A percentile compares a stretch with the other conserved stretches of the same genome.
Conservation (phyloP, 2,329 filamentous ascomycete genomes). For the Ophiostoma sp. region DNA sequence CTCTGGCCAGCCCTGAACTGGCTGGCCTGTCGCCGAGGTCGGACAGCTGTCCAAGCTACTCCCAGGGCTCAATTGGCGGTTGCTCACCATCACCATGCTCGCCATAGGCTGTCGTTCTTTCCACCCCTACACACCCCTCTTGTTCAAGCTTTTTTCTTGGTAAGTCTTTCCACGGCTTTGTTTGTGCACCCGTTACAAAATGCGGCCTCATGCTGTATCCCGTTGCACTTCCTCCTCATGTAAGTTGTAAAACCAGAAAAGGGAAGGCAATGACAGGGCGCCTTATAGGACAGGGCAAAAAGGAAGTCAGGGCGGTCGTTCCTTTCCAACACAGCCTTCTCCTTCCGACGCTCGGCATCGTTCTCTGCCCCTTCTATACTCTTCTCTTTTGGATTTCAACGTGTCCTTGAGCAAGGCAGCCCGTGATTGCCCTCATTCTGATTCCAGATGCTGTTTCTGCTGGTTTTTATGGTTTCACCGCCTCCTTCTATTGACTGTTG, state of each 20-base stretch:
- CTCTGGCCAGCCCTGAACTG: not conserved
- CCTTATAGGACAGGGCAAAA: not conserved
- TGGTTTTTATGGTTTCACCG: not conserved
- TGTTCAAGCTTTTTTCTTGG: not conserved
- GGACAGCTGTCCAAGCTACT: not conserved
- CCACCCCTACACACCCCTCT: not conserved
- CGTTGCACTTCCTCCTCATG: not conserved
- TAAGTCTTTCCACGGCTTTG: not conserved
- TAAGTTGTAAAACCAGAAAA: not conserved
- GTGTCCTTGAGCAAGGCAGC: not conserved
- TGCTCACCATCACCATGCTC: not conserved
- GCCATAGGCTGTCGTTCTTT: not conserved
- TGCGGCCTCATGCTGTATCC: not conserved
- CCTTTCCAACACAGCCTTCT: not conserved
- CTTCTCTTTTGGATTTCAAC: not conserved
- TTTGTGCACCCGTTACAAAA: not conserved
- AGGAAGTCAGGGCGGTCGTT: not conserved
- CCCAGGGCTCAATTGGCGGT: not conserved
- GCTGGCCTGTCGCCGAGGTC: not conserved
- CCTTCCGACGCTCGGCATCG: not conserved
- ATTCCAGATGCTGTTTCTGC: not conserved
- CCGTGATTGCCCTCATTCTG: not conserved
- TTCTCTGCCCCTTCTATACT: no score
- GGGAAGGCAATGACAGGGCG: not conserved
- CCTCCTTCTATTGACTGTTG: not conserved